Percentiles rank a stretch among this genome's conserved stretches.
phyloP scores from a whole-genome alignment of 2,329 filamentous ascomycete species.

The Dactylellina cionopaga region DNA sequence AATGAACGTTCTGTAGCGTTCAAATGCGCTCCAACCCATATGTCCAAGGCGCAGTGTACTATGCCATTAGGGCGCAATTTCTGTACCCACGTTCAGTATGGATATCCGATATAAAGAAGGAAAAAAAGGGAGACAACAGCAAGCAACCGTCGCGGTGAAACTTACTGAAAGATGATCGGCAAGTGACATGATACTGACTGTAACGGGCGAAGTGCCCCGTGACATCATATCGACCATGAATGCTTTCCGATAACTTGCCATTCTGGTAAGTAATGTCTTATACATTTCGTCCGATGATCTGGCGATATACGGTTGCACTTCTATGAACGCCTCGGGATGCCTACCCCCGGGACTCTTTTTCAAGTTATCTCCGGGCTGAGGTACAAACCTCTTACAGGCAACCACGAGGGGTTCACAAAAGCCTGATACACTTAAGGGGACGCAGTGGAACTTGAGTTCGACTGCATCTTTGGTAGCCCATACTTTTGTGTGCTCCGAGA shows the following conservation, averaged over 20 bases:
- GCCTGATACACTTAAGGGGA: slow-evolving; percentile 26
- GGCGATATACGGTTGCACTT: slow-evolving; percentile 41
- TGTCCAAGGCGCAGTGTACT: slow-evolving; percentile 46
- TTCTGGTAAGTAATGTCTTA: slow-evolving; percentile 37
- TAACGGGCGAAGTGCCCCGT: slow-evolving; percentile 28
- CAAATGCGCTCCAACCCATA: slow-evolving; percentile 48
- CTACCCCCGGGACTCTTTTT: slow-evolving; percentile 47
- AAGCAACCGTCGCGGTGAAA: too few species aligned
- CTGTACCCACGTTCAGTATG: slow-evolving; percentile 18
- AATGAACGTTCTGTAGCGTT: slow-evolving; percentile 49
- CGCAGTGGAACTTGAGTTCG: slow-evolving; percentile 43
- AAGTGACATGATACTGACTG: slow-evolving; percentile 42
- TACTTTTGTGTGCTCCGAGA: slow-evolving; percentile 46
- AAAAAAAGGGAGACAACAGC: neutral
- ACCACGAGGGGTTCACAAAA: slow-evolving; percentile 48
- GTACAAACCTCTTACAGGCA: slow-evolving; percentile 27
- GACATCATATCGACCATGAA: slow-evolving; percentile 51
- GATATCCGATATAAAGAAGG: slow-evolving; percentile 16
- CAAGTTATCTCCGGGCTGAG: slow-evolving; percentile 47
- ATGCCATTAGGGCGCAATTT: slow-evolving; percentile 50
- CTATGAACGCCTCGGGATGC: slow-evolving; percentile 37
- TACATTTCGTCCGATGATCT: slow-evolving; percentile 46
- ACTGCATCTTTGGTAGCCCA: slow-evolving; percentile 25
- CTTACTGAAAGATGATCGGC: slow-evolving; percentile 47
- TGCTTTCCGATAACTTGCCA: slow-evolving; percentile 44